phyloP scores from a whole-genome alignment of 2,329 filamentous ascomycete genomes.

The Thielaviopsis euricoi region DNA sequence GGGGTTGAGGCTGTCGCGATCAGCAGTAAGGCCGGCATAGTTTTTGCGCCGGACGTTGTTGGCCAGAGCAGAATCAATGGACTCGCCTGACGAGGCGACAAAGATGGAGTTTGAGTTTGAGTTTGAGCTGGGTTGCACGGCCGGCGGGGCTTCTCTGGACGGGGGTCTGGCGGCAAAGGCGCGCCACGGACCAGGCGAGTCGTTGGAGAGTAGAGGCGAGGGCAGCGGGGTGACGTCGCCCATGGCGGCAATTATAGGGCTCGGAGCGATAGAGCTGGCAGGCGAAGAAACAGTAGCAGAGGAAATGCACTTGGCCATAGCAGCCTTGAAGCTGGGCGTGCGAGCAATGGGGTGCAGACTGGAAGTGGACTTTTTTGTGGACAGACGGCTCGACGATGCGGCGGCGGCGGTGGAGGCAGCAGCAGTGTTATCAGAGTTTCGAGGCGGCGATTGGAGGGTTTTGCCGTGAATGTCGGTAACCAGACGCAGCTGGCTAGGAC shows the following conservation, averaged over 20 bases:
- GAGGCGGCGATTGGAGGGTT: constrained; percentile 13
- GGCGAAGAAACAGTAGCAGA: constrained; percentile 26
- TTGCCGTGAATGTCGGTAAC: constrained; percentile 13
- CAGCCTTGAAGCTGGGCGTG: constrained; percentile 45
- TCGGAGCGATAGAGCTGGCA: constrained; percentile 52
- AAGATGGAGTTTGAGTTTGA: too few relatives aligned
- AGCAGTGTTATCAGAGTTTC: not conserved
- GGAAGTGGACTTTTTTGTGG: constrained; percentile 26
- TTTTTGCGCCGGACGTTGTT: constrained; percentile 40
- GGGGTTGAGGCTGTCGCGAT: constrained; percentile 2
- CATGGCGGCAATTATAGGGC: constrained; percentile 59
- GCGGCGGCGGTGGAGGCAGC: not conserved
- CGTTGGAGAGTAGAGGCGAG: constrained; percentile 50
- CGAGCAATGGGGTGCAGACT: constrained; percentile 36
- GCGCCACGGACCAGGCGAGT: constrained; percentile 53
- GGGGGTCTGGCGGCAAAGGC: constrained; percentile 30
- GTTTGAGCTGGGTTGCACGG: constrained; percentile 21
- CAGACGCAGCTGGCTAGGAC: constrained; percentile 13
- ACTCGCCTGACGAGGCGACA: constrained; percentile 35
- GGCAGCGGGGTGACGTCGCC: constrained; percentile 64
- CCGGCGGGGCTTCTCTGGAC: constrained; percentile 29
- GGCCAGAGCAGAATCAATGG: constrained; percentile 31
- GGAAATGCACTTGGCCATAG: constrained; percentile 32
- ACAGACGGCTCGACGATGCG: constrained; percentile 15
- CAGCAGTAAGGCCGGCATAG: constrained; percentile 29